phyloP scores from a whole-genome alignment of 495 filamentous ascomycete species.

The Xylaria bambusicola region DNA sequence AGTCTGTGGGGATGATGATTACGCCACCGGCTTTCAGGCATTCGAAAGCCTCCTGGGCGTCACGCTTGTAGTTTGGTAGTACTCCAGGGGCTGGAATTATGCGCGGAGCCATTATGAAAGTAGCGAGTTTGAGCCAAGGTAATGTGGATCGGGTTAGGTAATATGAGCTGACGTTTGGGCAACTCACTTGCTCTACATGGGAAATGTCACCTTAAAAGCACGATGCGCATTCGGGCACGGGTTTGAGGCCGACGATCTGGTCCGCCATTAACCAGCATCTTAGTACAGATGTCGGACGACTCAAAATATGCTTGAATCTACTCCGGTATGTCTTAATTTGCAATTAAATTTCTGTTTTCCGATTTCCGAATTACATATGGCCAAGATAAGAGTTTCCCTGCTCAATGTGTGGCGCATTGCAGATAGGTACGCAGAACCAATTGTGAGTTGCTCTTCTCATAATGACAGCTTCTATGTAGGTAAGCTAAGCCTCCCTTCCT shows the following conservation, averaged over 20 bases:
- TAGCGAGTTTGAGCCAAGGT: not conserved
- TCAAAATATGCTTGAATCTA: too few species aligned
- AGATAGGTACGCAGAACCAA: too few species aligned
- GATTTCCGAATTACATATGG: not conserved
- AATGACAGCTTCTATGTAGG: too few species aligned
- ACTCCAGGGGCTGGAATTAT: slow-evolving; percentile 21
- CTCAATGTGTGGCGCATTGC: too few species aligned
- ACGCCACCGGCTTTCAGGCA: slow-evolving; percentile 28
- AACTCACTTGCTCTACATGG: not conserved
- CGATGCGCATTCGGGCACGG: slow-evolving; percentile 14
- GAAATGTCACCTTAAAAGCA: slow-evolving; percentile 8
- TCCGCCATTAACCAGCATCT: not conserved
- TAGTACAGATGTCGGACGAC: not conserved
- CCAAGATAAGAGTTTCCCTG: too few species aligned
- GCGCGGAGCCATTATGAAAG: slow-evolving; percentile 11
- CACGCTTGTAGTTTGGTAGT: slow-evolving; percentile 23
- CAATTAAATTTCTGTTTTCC: not conserved
- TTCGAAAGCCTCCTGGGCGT: slow-evolving; percentile 29
- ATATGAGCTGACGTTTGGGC: not conserved
- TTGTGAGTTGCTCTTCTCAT: too few species aligned
- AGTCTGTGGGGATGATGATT: slow-evolving; percentile 28
- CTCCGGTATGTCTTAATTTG: slow-evolving; percentile 4
- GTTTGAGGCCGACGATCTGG: not conserved
- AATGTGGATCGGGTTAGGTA: not conserved
- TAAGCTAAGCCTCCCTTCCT: too few species aligned